Evolutionary conservation across 306 rosid genomes (phyloP), one percentile per base, ranked within the genome.

Genomic region (Sicyos edulis): DNA sequence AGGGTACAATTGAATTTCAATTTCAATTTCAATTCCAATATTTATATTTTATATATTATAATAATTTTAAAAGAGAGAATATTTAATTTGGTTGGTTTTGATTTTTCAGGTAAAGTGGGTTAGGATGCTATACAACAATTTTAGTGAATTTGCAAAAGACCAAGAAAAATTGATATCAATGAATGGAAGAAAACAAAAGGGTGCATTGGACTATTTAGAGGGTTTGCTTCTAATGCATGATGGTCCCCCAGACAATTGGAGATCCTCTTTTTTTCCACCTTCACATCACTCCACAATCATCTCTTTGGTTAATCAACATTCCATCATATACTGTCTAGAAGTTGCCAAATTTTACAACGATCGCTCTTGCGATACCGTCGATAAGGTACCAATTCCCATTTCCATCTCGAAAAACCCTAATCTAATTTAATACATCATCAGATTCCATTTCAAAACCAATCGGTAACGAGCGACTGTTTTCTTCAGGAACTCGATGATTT

Each of bases 261-360:
- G 98, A 78, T 93, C 98, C 70, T 90, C 98, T 67, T 93, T 88
- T 84, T 93, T 90, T 54, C 97, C 98, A 69, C 34, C 26, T 16
- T 78, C 95, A 13, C 86, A 86, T 52, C 93, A 88, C 81, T 59
- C 85, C 1, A 83, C 69, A 79, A 90, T 93, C 34, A 76, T 83
- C 58, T 87, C 96, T 50, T 55, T 75, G 1, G 78, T 93, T 5
- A 68, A 78, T 5, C 70, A 83, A 58, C 70, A 90, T 58, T 73
- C 58, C 74, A 86, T 90, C 54, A 40, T 93, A 34, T 93, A 93
- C 64, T 83, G 90, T 64, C 89, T 93, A 9, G 98, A 90, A 83
- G 80, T 90, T 0, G 93, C 84, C 47, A 93, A 83, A 70, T 85
- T 71, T 54, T 90, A 93, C 62, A 92, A 90, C 51, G 77, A 86